These are phyloP conservation scores for Hypoxylon rickii DNA, from an alignment of 495 filamentous ascomycete genomes.

Conservation along the genomic window DNA sequence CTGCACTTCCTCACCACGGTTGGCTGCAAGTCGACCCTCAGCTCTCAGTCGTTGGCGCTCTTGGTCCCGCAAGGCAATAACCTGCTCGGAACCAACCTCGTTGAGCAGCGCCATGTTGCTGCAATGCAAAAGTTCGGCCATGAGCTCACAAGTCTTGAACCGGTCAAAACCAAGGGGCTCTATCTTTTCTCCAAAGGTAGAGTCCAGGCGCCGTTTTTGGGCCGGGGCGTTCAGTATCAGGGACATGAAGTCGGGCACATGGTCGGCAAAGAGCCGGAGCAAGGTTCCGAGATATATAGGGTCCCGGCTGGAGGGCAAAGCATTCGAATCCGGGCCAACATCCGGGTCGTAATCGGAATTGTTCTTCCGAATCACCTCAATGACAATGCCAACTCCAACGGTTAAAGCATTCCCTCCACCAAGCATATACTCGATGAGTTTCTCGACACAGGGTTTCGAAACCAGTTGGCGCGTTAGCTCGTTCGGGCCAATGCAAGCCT, in stretches of 20 bases:
- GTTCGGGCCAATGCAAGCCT: slow-evolving; percentile 97
- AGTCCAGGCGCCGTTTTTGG: slow-evolving; percentile 48
- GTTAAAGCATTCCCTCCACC: slow-evolving; percentile 92
- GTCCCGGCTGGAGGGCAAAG: slow-evolving; percentile 79
- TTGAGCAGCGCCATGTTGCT: slow-evolving; percentile 99
- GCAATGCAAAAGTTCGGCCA: slow-evolving; percentile 97
- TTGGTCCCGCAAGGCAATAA: slow-evolving; percentile 77
- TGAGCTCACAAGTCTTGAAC: slow-evolving; percentile 98
- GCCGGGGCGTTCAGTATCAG: slow-evolving; percentile 74
- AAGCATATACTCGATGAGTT: slow-evolving; percentile 87
- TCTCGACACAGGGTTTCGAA: slow-evolving; percentile 80
- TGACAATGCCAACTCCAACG: slow-evolving; percentile 95
- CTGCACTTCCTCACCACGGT: slow-evolving; percentile 42
- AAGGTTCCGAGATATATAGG: slow-evolving; percentile 95
- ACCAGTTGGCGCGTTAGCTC: slow-evolving; percentile 95
- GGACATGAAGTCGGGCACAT: slow-evolving; percentile 95
- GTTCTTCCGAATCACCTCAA: slow-evolving; percentile 99
- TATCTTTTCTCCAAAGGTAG: slow-evolving; percentile 85
- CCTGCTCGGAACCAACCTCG: slow-evolving; percentile 85
- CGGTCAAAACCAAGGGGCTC: slow-evolving; percentile 96
- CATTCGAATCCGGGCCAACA: slow-evolving; percentile 73
- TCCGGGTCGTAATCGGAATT: slow-evolving; percentile 99
- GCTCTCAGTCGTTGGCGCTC: slow-evolving; percentile 78
- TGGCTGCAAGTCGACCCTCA: slow-evolving; percentile 61
- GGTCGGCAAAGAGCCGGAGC: slow-evolving; percentile 85